Evolutionary conservation across 2,329 filamentous ascomycete genomes (phyloP), one percentile per base, ranked within the genome.

Genomic region (Ophiostoma australiae): DNA sequence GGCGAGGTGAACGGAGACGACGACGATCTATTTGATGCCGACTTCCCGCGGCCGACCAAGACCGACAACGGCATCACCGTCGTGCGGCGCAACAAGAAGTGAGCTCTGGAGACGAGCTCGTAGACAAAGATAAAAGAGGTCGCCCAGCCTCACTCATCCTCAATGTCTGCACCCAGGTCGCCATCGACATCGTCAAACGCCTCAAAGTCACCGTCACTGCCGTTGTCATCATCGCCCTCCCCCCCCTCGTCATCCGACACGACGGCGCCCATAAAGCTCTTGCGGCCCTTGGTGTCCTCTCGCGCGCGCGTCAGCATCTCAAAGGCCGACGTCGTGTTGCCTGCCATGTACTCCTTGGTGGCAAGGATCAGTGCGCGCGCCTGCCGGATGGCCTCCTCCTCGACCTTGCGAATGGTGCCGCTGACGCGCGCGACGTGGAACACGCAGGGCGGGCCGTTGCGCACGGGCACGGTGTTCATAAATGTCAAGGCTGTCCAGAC

Each of bases 401-500:
- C 94, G 2, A 89, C 90, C 80, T 97, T 97, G 75, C 90, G 90
- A 77, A 99, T 97, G 3, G 95, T 99, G 20, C 94, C 95, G 74
- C 92, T 95, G 17, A 97, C 92, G 73, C 92, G 86, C 7, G 97
- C 87, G 17, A 99, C 93, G 66, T 90, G 89, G 73, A 97, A 91
- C 1, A 94, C 90, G 76, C 94, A 97, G 0, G 87, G 84, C 72
- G 85, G 83, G 33, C 87, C 86, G 77, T 83, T 84, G 72, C 81
- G 84, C 2, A 85, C 80, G 8, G 88, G 92, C 0, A 97, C 82
- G 20, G 81, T 84, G 31, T 89, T 89, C 83, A 95, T 90, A 75
- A 93, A 91, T 0, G 92, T 92, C 70, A 99, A 82, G 0, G 93
- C 92, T 0, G 93, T 90, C 95, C 95, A 99, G 4, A 97, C 89